Base-by-base conservation (phyloP, 2,329 filamentous ascomycete genomes). In the Fusarium sp. region DNA sequence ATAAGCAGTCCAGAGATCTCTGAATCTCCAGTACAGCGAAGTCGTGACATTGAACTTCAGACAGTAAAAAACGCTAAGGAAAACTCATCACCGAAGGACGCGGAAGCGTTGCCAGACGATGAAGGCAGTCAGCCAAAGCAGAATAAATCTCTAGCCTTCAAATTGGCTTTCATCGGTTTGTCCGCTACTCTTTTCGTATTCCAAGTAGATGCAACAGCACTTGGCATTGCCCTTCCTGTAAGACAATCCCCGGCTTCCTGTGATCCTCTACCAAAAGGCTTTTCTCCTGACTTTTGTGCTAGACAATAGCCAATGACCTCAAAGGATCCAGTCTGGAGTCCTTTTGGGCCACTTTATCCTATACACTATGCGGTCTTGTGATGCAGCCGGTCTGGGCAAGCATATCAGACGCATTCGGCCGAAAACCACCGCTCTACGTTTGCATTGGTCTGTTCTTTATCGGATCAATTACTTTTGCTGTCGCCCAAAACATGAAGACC, bases 311-410 rank as follows among this genome's bases (percentile, higher is more conserved):
- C 23, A 68, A 68, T 52, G 66, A 63, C 0, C 64, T 68, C 16
- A 32, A n/a, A 8, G 64, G 66, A 4, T 60, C 52, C n/a, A 73
- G 57, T 49, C 7, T 68, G 18, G 66, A 68, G 11, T 68, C 66
- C 1, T 68, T 68, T 9, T 68, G 66, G 66, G 66, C 66, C 3
- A 68, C 56, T 6, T 6, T 68, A 12, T 56, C 66, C 15, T 68
- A 68, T 19, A 68, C 66, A 13, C 42, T 68, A 4, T 68, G 66
- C 3, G 64, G 64, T 9, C n/a, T 68, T 3, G 66, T 68, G 16
- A 68, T 68, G 64, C 66, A 68, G 12, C 66, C 66, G 12, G 49
- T 50, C 1, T 68, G 66, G 66, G 64, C 66, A 1, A 68, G 66
- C n/a, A 56, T 68, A 16, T 68, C 66, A 6, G 57, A 68, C 28